phyloP scores from a whole-genome alignment of 306 rosid species.

The Lathyrus tuberosus region DNA sequence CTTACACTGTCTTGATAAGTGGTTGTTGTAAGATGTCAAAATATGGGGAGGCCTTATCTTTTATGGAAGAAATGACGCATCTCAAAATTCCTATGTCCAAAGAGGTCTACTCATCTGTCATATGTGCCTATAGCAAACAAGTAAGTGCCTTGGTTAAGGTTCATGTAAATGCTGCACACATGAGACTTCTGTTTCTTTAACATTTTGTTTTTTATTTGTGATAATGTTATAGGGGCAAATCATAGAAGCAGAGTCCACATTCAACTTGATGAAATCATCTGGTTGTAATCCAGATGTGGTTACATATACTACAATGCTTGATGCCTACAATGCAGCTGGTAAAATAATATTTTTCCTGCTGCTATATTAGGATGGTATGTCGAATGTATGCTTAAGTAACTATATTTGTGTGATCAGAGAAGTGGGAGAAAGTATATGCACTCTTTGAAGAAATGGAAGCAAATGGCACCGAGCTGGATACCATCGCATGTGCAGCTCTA shows the following conservation, averaged over 20 bases:
- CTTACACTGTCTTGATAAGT: slow-evolving; percentile 85
- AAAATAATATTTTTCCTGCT: slow-evolving; percentile 34
- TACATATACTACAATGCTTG: slow-evolving; percentile 82
- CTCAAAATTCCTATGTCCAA: slow-evolving; percentile 68
- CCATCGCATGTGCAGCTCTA: slow-evolving; percentile 77
- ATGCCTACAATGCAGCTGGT: slow-evolving; percentile 77
- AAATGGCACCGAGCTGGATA: slow-evolving; percentile 63
- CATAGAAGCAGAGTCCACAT: slow-evolving; percentile 73
- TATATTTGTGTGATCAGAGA: slow-evolving; percentile 55
- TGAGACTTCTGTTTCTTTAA: slow-evolving; percentile 29
- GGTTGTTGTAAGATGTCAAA: slow-evolving; percentile 89
- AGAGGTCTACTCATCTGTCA: slow-evolving; percentile 78
- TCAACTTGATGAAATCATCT: slow-evolving; percentile 64
- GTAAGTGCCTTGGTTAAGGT: slow-evolving; percentile 49
- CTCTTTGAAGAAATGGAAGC: slow-evolving; percentile 82
- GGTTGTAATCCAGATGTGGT: slow-evolving; percentile 76
- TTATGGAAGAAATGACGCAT: slow-evolving; percentile 67
- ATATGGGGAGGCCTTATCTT: slow-evolving; percentile 66
- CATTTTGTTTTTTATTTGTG: slow-evolving; percentile 17
- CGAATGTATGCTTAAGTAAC: slow-evolving; percentile 28
- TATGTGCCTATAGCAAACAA: slow-evolving; percentile 84
- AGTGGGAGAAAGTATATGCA: slow-evolving; percentile 74
- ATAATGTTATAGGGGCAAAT: slow-evolving; percentile 64
- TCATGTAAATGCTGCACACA: slow-evolving; percentile 24
- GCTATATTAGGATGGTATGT: slow-evolving; percentile 31